phyloP scores from a whole-genome alignment of 805 yeast species.

The Cyberlindnera saturnus region DNA sequence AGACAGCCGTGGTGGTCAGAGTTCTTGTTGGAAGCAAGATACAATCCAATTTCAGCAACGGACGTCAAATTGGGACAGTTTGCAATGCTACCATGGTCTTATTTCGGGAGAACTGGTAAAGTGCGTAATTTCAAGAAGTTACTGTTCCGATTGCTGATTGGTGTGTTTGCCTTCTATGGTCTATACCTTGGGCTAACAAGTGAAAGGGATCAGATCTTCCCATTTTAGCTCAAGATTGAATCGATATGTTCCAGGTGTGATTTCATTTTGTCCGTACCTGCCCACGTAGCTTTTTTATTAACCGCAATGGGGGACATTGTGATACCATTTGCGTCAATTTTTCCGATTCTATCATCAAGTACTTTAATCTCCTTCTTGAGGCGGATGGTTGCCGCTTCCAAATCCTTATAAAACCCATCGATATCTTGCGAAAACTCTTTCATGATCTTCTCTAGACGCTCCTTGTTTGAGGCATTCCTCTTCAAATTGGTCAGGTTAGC shows the following conservation, averaged over 20 bases:
- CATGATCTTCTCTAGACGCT: slow-evolving; percentile 24
- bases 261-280: slow-evolving; percentile 52
- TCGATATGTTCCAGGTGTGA: slow-evolving; percentile 37
- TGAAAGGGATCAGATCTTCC: not conserved
- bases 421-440: slow-evolving; percentile 39
- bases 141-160: slow-evolving; percentile 8
- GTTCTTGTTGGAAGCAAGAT: slow-evolving; percentile 48
- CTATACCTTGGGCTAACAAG: slow-evolving; percentile 11
- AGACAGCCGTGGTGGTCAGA: slow-evolving; percentile 66
- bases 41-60: slow-evolving; percentile 49
- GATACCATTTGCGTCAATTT: slow-evolving; percentile 36
- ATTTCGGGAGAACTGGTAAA: slow-evolving; percentile 32
- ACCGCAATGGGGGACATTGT: slow-evolving; percentile 63
- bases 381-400: slow-evolving; percentile 53
- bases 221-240: slow-evolving; percentile 14
- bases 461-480: slow-evolving; percentile 17
- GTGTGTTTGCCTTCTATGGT: slow-evolving; percentile 10
- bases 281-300: slow-evolving; percentile 63
- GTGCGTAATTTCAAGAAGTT: slow-evolving; percentile 18
- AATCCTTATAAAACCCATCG: slow-evolving; percentile 41
- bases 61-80: slow-evolving; percentile 26
- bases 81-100: slow-evolving; percentile 27
- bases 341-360: slow-evolving; percentile 54
- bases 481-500: slow-evolving; percentile 33
- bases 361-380: slow-evolving; percentile 61